A percentile compares a stretch with the other conserved stretches of the same genome.
Conservation (phyloP, 139 green algal species). For the Deuterostichococcus epilithicus region DNA sequence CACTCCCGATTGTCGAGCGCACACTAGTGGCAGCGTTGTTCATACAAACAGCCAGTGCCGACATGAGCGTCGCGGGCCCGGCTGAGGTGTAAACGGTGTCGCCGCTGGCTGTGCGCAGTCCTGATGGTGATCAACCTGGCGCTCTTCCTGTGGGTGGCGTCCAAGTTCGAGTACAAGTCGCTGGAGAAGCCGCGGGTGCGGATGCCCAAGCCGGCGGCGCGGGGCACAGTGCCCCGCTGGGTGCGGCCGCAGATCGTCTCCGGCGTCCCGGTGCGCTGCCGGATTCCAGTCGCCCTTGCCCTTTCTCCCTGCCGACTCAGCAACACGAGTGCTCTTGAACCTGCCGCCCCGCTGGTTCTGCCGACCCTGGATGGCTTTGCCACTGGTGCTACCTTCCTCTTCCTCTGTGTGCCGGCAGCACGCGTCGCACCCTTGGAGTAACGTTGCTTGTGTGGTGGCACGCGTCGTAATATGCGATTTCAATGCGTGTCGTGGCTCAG, state of each 20-base stretch:
- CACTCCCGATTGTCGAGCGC: too few species aligned
- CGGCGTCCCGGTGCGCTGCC: neutral
- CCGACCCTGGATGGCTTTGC: neutral
- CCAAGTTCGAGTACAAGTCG: slow-evolving; percentile 77
- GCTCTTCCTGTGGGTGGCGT: slow-evolving; percentile 64
- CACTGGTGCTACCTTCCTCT: neutral
- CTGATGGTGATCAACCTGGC: slow-evolving; percentile 59
- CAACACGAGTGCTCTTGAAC: neutral
- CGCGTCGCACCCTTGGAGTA: neutral
- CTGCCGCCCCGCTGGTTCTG: neutral
- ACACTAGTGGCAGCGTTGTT: too few species aligned
- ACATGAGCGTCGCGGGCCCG: too few species aligned
- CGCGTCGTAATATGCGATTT: slow-evolving; percentile 3
- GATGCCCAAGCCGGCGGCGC: slow-evolving; percentile 4
- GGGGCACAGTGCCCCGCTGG: slow-evolving; percentile 17
- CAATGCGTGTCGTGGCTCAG: neutral
- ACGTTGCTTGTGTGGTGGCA: neutral
- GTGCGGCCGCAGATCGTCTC: slow-evolving; percentile 11
- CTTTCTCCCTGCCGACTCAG: neutral
- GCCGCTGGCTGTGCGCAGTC: slow-evolving; percentile 8
- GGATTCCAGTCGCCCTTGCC: neutral
- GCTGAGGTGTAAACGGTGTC: too few species aligned
- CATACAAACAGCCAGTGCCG: too few species aligned
- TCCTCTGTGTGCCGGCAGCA: neutral
- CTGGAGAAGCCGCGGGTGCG: slow-evolving; percentile 57